Evolutionary conservation across 139 green algal genomes (phyloP).

Genomic region (Coelastrella sp.): DNA sequence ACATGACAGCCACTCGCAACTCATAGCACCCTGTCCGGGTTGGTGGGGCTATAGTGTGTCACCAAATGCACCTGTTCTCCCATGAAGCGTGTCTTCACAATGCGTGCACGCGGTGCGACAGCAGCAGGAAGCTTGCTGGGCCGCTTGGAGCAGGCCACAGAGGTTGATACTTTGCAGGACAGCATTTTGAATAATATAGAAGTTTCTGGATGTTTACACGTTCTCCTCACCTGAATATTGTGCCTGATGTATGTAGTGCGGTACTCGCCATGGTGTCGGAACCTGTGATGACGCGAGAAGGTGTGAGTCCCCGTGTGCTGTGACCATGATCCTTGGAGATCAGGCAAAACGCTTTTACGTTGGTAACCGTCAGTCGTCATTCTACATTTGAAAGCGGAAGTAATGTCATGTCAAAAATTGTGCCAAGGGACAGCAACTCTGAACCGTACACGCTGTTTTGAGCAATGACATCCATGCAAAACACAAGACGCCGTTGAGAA

Average conservation of each 20-base stretch:
- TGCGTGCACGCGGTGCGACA: neutral
- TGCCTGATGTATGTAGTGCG: neutral
- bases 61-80: neutral
- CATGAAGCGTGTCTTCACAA: conserved; percentile 31
- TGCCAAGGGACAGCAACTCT: neutral
- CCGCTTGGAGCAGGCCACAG: neutral
- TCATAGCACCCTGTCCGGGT: neutral
- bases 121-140: neutral
- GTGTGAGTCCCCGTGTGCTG: neutral
- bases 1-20: neutral
- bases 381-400: too few relatives aligned
- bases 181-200: neutral
- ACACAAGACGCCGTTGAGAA: too few relatives aligned
- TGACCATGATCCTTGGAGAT: neutral
- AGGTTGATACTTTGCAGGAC: neutral
- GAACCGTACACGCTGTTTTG: too few relatives aligned
- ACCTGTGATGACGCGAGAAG: neutral
- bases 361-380: neutral
- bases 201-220: too few relatives aligned
- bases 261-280: too few relatives aligned
- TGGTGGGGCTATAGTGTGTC: neutral
- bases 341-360: neutral
- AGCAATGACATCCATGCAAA: too few relatives aligned
- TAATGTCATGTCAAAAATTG: neutral
- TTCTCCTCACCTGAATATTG: neutral